phyloP scores from a whole-genome alignment of 805 yeast genomes.

The Maudiozyma serrabonitensis region DNA sequence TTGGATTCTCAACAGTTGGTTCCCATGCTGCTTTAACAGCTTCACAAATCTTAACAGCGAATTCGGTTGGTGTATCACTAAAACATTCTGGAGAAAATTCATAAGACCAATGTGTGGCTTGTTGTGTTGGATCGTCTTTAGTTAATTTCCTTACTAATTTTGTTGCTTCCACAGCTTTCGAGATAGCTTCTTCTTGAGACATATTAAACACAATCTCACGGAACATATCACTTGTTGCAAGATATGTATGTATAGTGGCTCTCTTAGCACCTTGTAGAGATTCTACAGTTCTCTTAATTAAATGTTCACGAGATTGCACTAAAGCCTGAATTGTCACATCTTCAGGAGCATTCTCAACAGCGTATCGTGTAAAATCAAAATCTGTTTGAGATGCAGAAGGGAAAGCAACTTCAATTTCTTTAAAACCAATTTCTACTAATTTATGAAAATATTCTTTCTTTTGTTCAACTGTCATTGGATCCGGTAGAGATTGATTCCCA shows the following conservation, averaged over 20 bases:
- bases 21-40: constrained; percentile 70
- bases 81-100: constrained; percentile 80
- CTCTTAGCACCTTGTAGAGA: constrained; percentile 62
- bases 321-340: constrained; percentile 73
- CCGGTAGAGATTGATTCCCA: constrained; percentile 79
- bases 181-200: constrained; percentile 47
- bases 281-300: constrained; percentile 63
- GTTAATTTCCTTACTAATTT: constrained; percentile 55
- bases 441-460: constrained; percentile 62
- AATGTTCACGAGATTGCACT: constrained; percentile 66
- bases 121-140: constrained; percentile 49
- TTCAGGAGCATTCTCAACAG: constrained; percentile 62
- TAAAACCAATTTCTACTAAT: constrained; percentile 63
- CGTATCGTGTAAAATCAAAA: constrained; percentile 70
- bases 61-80: constrained; percentile 59
- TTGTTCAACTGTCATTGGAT: constrained; percentile 77
- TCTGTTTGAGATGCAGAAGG: constrained; percentile 75
- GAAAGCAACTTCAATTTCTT: constrained; percentile 76
- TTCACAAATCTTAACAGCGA: constrained; percentile 56
- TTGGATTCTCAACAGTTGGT: constrained; percentile 54
- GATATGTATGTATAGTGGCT: constrained; percentile 68
- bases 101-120: constrained; percentile 56
- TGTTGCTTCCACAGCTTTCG: constrained; percentile 54
- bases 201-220: constrained; percentile 59
- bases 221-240: constrained; percentile 69